Conservation (phyloP, 2,329 filamentous ascomycete species). For the Cylindrodendrum hubeiense region DNA sequence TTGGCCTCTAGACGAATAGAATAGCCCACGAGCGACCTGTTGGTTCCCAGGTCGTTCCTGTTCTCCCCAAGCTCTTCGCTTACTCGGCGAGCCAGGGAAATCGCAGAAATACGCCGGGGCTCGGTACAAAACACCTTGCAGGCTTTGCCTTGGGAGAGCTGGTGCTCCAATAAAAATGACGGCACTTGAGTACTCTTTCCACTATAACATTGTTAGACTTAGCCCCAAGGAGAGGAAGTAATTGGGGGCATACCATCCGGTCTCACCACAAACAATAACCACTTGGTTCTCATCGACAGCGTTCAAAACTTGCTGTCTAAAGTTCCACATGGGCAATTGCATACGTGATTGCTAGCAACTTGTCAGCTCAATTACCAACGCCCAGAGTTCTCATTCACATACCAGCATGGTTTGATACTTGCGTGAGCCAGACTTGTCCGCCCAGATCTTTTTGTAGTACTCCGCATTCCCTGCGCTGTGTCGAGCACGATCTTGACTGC, state of each 20-base stretch:
- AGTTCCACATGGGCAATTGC: conserved; percentile 91
- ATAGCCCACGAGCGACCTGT: conserved; percentile 89
- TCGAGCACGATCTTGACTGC: conserved; percentile 58
- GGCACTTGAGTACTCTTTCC: conserved; percentile 99
- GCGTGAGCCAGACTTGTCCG: conserved; percentile 65
- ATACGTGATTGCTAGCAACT: conserved; percentile 68
- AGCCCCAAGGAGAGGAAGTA: neutral
- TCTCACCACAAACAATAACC: conserved; percentile 95
- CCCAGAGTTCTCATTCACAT: conserved; percentile 41
- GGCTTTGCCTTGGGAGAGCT: conserved; percentile 80
- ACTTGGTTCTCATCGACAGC: conserved; percentile 85
- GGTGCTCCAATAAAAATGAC: conserved; percentile 90
- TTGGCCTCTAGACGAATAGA: conserved; percentile 94
- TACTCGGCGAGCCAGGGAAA: conserved; percentile 91
- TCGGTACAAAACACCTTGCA: conserved; percentile 98
- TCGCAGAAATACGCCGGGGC: conserved; percentile 93
- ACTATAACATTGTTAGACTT: conserved; percentile 52
- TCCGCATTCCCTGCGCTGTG: conserved; percentile 56
- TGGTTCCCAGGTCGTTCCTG: conserved; percentile 83
- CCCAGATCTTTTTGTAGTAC: conserved; percentile 70
- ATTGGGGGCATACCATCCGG: conserved; percentile 73
- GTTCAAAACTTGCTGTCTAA: conserved; percentile 81
- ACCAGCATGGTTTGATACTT: conserved; percentile 85
- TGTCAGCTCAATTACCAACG: conserved; percentile 22
- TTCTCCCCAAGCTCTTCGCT: conserved; percentile 94